Conservation (phyloP, 208 protist species). For the Leishmania turanica region DNA sequence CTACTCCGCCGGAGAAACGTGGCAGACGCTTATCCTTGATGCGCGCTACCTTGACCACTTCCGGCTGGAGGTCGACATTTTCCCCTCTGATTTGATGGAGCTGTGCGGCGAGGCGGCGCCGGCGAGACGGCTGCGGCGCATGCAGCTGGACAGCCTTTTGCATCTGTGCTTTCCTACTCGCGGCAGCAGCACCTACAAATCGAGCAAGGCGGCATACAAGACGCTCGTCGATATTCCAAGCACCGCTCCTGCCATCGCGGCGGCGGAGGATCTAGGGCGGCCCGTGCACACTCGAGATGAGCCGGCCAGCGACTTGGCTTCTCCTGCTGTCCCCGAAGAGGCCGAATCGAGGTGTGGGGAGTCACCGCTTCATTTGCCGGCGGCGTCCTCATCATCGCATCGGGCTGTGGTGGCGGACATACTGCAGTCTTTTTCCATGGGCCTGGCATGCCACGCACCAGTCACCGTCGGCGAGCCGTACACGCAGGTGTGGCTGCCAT, state of each 20-base stretch:
- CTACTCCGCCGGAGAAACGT: not conserved
- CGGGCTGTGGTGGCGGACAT: slow-evolving; percentile 14
- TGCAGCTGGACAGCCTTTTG: slow-evolving; percentile 1
- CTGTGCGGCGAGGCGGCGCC: slow-evolving; percentile 35
- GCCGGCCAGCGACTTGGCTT: not conserved
- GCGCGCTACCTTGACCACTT: slow-evolving; percentile 22
- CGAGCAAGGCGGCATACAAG: not conserved
- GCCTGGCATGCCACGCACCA: not conserved
- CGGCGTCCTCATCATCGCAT: not conserved
- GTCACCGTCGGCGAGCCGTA: not conserved
- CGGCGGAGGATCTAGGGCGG: not conserved
- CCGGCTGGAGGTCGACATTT: slow-evolving; percentile 13
- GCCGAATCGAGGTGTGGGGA: slow-evolving; percentile 16
- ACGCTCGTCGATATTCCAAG: not conserved
- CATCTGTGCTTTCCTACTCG: slow-evolving; percentile 14
- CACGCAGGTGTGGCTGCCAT: slow-evolving; percentile 63
- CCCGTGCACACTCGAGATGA: not conserved
- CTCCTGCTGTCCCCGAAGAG: not conserved
- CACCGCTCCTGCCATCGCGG: not conserved
- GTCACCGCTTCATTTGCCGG: slow-evolving; percentile 4
- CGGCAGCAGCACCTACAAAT: not conserved
- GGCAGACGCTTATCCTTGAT: slow-evolving; percentile 32
- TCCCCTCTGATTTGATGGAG: slow-evolving; percentile 37
- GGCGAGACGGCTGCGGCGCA: slow-evolving; percentile 9
- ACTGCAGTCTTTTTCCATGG: slow-evolving; percentile 16